phyloP scores from a whole-genome alignment of 176 grass and related monocot genomes.

The Dactylis glomerata region DNA sequence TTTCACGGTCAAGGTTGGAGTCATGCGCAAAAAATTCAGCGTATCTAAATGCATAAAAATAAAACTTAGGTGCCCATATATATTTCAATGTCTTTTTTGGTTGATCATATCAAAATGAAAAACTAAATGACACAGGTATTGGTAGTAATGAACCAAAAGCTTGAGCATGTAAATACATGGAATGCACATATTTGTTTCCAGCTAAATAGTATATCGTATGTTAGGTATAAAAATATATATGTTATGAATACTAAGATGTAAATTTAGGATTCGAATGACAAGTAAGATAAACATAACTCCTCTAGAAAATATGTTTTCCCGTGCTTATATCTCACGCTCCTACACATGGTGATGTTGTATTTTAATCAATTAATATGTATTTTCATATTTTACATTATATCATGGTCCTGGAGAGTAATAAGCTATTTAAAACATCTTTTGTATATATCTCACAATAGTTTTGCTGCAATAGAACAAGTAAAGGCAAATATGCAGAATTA shows the following conservation, averaged over 20 bases:
- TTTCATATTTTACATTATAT: background rate
- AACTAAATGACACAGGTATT: background rate
- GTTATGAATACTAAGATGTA: background rate
- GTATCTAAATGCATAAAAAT: too few species aligned
- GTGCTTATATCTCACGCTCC: background rate
- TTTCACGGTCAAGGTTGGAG: too few species aligned
- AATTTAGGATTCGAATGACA: background rate
- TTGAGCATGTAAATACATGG: background rate
- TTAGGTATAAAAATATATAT: too few species aligned
- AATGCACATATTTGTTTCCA: too few species aligned
- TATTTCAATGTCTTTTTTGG: too few species aligned
- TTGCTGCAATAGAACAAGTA: background rate
- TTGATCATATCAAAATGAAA: too few species aligned
- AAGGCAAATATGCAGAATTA: background rate
- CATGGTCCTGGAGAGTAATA: background rate
- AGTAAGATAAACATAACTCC: background rate
- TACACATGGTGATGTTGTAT: background rate
- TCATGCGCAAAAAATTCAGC: too few species aligned
- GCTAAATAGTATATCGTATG: too few species aligned
- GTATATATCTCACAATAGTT: background rate
- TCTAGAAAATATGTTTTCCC: background rate
- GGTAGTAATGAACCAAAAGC: background rate
- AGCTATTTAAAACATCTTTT: background rate
- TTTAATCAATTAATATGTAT: background rate
- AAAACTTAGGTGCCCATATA: too few species aligned